These are phyloP conservation scores for Pythium vanterpoolii DNA, from an alignment of 352 stramenopile genomes.

Conservation along the genomic window DNA sequence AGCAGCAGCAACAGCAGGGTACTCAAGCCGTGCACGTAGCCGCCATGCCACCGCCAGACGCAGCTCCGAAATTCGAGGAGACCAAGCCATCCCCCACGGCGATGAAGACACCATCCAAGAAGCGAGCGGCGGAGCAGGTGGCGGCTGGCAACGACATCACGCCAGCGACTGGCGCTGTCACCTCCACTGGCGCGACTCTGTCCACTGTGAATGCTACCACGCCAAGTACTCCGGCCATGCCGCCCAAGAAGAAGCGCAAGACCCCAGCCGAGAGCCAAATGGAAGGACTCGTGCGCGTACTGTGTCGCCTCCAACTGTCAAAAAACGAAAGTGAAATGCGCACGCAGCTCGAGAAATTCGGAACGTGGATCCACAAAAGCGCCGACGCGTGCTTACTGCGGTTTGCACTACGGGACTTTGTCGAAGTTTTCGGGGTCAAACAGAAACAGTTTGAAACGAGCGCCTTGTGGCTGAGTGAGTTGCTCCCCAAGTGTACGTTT, in stretches of 20 bases:
- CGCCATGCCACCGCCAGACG: constrained; percentile 9
- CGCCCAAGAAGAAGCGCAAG: constrained; percentile 37
- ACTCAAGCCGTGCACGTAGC: constrained; percentile 32
- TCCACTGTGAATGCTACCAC: background rate
- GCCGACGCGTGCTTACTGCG: constrained; percentile 43
- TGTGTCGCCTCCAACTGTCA: constrained; percentile 43
- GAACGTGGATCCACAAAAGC: constrained; percentile 52
- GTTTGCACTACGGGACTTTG: constrained; percentile 58
- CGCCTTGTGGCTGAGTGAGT: constrained; percentile 42
- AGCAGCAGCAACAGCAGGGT: constrained; percentile 41
- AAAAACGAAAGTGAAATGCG: constrained; percentile 54
- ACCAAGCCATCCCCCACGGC: constrained; percentile 8
- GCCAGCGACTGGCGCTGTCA: background rate
- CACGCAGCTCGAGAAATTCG: constrained; percentile 51
- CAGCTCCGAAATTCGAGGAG: background rate
- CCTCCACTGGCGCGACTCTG: background rate
- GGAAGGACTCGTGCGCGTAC: constrained; percentile 52
- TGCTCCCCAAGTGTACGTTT: constrained; percentile 59
- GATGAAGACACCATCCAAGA: constrained; percentile 16
- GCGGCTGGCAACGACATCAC: background rate
- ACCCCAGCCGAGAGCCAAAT: constrained; percentile 48
- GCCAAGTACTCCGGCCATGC: constrained; percentile 5
- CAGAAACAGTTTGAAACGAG: constrained; percentile 31
- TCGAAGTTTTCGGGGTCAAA: constrained; percentile 30
- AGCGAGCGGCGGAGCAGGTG: constrained; percentile 3